Percentiles rank a stretch among this genome's conserved stretches.
phyloP scores from a whole-genome alignment of 768 basidiomycete genomes.

The Coprinellus aureogranulatus region DNA sequence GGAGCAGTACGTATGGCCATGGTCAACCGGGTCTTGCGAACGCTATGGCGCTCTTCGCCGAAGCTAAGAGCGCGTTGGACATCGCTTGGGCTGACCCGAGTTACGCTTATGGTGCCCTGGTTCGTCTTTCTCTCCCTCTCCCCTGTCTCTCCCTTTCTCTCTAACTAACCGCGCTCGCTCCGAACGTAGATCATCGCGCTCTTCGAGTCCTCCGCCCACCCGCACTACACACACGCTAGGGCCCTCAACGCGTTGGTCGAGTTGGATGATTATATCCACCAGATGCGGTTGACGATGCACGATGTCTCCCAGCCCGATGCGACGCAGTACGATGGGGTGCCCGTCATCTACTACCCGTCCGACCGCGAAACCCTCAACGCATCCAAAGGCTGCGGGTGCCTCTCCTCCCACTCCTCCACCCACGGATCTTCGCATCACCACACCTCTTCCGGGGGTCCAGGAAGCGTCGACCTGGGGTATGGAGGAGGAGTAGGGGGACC shows the following conservation, averaged over 20 bases:
- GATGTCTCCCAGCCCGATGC: slow-evolving; percentile 58
- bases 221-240: slow-evolving; percentile 55
- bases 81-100: slow-evolving; percentile 1
- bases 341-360: slow-evolving; percentile 22
- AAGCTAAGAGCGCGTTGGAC: slow-evolving; percentile 55
- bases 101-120: slow-evolving; percentile 59
- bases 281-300: slow-evolving; percentile 50
- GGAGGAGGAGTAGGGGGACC: slow-evolving; percentile 18
- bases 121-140: slow-evolving; percentile 19
- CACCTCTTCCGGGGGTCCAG: no score
- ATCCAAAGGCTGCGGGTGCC: slow-evolving; percentile 35
- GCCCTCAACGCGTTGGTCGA: slow-evolving; percentile 51
- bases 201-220: slow-evolving; percentile 75
- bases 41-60: slow-evolving; percentile 56
- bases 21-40: slow-evolving; percentile 51
- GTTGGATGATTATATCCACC: slow-evolving; percentile 65
- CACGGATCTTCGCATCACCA: slow-evolving; percentile 32
- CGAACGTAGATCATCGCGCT: slow-evolving; percentile 64
- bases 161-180: not conserved
- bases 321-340: slow-evolving; percentile 38
- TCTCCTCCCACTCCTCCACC: slow-evolving; percentile 34
- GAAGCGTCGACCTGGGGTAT: no score
- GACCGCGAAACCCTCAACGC: not conserved
- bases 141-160: not conserved
- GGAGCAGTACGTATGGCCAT: slow-evolving; percentile 56